Evolutionary conservation across 2,329 filamentous ascomycete species (phyloP), one percentile per base, ranked within the genome.

Genomic region (Claviceps arundinis): DNA sequence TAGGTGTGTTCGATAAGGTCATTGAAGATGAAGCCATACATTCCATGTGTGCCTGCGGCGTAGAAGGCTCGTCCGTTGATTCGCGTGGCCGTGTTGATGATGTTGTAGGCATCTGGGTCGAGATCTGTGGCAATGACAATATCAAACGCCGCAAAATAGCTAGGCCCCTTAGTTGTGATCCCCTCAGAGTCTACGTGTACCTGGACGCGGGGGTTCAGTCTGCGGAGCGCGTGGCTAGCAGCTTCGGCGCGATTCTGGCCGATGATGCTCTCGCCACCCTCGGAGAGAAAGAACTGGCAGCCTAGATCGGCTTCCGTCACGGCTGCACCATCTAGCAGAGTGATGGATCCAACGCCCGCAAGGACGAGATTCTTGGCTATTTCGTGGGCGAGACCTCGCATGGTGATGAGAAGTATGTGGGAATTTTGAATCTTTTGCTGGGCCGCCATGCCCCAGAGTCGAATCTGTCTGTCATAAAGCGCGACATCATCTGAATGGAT

Each of bases 331-430:
- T 98, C 93, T 54, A 93, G 75, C 52, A 98, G 82, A 16, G 91
- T 97, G 55, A 98, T 76, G 37, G 89, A 91, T 53, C 87, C 86
- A 61, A 98, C 86, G 54, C 93, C 93, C 22, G 93, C 90, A 2
- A 98, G 81, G 17, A 96, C 91, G 22, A 98, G 82, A 65, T 97
- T 98, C 74, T 98, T 98, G 56, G 93, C 90, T 51, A 97, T 85
- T 70, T 98, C 93, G 65, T 91, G 94, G 53, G 87, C 89, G 16
- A 98, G 79, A 1, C 87, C 89, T 63, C 86, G 87, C 67, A 95
- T 82, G 34, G 84, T 89, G 59, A 98, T 84, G 56, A 98, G 80
- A 46, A 97, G 82, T 59, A 98, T 85, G 62, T 89, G 89, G 54
- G 93, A 89, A 54, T 80, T 86, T 60, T 91, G 88, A 53, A 98